Evolutionary conservation across 345 rosid species (phyloP), one percentile per base, ranked within the genome.

Genomic region (Gossypium sturtianum): DNA sequence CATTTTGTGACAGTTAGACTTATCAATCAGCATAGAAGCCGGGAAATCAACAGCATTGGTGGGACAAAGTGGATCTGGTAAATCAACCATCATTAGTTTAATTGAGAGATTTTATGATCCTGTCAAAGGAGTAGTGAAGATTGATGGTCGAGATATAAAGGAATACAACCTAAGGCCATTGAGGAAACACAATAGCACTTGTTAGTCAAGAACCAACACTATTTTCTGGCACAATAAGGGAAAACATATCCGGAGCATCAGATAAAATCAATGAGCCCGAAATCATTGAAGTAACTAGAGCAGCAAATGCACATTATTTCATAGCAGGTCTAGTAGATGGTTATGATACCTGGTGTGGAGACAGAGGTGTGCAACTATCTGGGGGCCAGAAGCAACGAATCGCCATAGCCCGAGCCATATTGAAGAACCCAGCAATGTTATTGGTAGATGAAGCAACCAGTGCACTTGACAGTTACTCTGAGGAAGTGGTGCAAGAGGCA

Each of bases 61-160:
- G 2, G 97, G 62, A 64, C 86, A 84, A 72, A 89, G 94, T 22
- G 97, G 92, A 41, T 91, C 93, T 2, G 97, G 97, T 3, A 91
- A 91, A 56, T 89, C 97, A 8, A 91, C 93, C 0, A 76, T 87
- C 62, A 83, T 91, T 0, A 87, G 90, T 15, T 60, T 89, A 25
- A 83, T 89, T 34, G 86, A 88, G 59, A 76, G 94, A 49, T 91
- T 85, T 45, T 89, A 91, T 22, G 92, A 91, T 19, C 91, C 94
- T 0, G 7, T 13, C 19, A 77, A 77, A 76, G 86, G 91, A 64
- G 76, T 54, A 60, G 80, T 86, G 60, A 65, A 81, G 10, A 71
- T 87, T 61, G 87, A 86, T 61, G 83, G 75, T 22, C 80, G 72
- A 66, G 74, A 86, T 74, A 76, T 83, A 53, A 82, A 29, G 34